Evolutionary conservation across 2,329 filamentous ascomycete species (phyloP).

Genomic region (Ramularia collo-cygni): DNA sequence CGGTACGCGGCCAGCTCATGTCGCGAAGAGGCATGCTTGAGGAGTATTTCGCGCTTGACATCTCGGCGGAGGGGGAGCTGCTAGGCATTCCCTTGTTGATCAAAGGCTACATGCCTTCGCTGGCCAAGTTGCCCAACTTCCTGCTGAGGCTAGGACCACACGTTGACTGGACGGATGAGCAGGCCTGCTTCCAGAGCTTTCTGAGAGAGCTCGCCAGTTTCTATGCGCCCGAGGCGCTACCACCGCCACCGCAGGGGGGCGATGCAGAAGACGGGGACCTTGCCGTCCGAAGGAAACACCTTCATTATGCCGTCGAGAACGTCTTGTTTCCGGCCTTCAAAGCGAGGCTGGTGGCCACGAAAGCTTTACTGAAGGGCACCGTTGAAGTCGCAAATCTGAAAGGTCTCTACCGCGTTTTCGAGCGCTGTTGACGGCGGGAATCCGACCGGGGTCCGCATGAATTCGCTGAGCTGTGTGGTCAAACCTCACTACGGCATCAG

Average conservation of each 20-base stretch:
- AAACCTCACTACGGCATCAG: background rate
- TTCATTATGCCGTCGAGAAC: slow-evolving; percentile 74
- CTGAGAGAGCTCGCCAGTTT: slow-evolving; percentile 81
- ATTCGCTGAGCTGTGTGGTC: too few relatives aligned
- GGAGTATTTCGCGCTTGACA: slow-evolving; percentile 86
- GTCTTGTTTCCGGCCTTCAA: slow-evolving; percentile 86
- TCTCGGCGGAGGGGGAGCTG: slow-evolving; percentile 71
- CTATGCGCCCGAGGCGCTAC: slow-evolving; percentile 82
- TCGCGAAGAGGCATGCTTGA: slow-evolving; percentile 75
- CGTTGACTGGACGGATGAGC: slow-evolving; percentile 80
- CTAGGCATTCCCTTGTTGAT: slow-evolving; percentile 74
- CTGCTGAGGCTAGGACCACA: slow-evolving; percentile 80
- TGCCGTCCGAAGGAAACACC: slow-evolving; percentile 40
- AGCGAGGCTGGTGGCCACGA: slow-evolving; percentile 73
- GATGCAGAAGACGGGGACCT: slow-evolving; percentile 41
- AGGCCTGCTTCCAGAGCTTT: slow-evolving; percentile 77
- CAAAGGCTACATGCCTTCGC: slow-evolving; percentile 78
- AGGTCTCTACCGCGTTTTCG: slow-evolving; percentile 28
- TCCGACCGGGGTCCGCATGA: background rate
- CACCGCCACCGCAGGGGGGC: slow-evolving; percentile 35
- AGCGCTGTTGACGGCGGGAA: slow-evolving; percentile 19
- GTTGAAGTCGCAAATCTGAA: slow-evolving; percentile 35
- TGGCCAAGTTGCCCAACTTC: slow-evolving; percentile 84
- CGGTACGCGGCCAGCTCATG: slow-evolving; percentile 62
- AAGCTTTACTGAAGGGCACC: slow-evolving; percentile 25